phyloP scores from a whole-genome alignment of 225 moss, liverwort and hornwort genomes.

The Polytrichum commune region DNA sequence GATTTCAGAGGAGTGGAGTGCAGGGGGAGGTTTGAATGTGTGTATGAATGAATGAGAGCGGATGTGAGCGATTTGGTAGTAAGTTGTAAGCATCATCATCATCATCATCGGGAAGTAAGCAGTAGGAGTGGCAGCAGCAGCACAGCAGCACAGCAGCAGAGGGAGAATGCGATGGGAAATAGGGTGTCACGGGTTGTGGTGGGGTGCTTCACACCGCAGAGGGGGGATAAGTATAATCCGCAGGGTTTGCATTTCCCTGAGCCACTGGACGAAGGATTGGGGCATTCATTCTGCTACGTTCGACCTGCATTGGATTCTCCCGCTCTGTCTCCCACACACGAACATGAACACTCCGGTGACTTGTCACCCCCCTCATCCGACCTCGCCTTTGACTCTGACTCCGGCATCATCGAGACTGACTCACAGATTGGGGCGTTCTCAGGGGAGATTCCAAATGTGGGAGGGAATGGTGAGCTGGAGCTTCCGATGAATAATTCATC shows the following conservation, averaged over 20 bases:
- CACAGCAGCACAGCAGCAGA: background rate
- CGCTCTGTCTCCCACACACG: conserved; percentile 40
- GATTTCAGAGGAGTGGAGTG: too few species aligned
- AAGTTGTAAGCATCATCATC: background rate
- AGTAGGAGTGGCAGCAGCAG: background rate
- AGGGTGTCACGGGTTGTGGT: conserved; percentile 71
- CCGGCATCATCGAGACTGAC: conserved; percentile 1
- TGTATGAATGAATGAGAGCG: too few species aligned
- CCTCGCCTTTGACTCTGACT: conserved; percentile 12
- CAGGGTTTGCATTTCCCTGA: conserved; percentile 84
- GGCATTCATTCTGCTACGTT: conserved; percentile 96
- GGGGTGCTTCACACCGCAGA: conserved; percentile 71
- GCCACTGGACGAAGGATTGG: conserved; percentile 92
- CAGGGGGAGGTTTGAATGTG: too few species aligned
- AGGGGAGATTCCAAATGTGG: conserved; percentile 15
- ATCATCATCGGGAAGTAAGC: background rate
- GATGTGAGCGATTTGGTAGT: too few species aligned
- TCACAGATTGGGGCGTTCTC: conserved; percentile 9
- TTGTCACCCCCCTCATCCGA: conserved; percentile 32
- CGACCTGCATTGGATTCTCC: conserved; percentile 66
- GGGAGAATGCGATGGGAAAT: conserved; percentile 84
- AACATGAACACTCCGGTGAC: conserved; percentile 42
- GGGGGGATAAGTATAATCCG: conserved; percentile 30
- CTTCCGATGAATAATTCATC: background rate
- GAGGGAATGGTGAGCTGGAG: conserved; percentile 15